phyloP scores from a whole-genome alignment of 192 early-diverging fungal genomes.

The Dissophora globulifera region DNA sequence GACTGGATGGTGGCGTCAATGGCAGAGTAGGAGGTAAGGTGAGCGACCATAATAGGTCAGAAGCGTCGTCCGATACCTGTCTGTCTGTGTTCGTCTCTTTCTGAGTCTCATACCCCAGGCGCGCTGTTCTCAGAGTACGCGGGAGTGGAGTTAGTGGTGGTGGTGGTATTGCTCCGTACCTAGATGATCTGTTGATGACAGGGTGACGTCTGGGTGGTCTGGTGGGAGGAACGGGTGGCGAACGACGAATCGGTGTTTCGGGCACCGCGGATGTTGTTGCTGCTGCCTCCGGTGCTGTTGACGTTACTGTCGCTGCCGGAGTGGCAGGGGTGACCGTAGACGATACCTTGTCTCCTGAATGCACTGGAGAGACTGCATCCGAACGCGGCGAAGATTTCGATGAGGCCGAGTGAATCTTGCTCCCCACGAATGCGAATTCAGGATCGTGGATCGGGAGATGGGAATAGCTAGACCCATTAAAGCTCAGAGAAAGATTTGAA shows the following conservation, averaged over 20 bases:
- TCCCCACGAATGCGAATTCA: background rate
- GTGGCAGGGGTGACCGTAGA: background rate
- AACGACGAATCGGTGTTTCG: background rate
- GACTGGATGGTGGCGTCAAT: too few species aligned
- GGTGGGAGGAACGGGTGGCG: background rate
- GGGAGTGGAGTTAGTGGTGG: too few species aligned
- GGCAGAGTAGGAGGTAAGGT: too few species aligned
- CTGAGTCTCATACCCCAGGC: background rate
- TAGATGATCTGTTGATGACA: background rate
- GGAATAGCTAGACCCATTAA: slow-evolving; percentile 11
- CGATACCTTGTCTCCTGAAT: too few species aligned
- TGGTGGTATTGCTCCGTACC: background rate
- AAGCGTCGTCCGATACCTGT: too few species aligned
- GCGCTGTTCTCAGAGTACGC: background rate
- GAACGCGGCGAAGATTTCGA: background rate
- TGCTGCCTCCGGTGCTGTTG: too few species aligned
- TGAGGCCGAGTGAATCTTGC: background rate
- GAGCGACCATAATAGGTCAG: too few species aligned
- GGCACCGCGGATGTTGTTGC: background rate
- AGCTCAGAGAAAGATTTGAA: slow-evolving; percentile 4
- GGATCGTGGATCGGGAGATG: slow-evolving; percentile 5
- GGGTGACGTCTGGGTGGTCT: slow-evolving; percentile 2
- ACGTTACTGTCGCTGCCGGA: background rate
- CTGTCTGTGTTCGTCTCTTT: too few species aligned
- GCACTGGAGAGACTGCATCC: too few species aligned